These are phyloP conservation scores for Platanus orientalis DNA, from an alignment of 164 flowering plant species.

Conservation along the genomic window DNA sequence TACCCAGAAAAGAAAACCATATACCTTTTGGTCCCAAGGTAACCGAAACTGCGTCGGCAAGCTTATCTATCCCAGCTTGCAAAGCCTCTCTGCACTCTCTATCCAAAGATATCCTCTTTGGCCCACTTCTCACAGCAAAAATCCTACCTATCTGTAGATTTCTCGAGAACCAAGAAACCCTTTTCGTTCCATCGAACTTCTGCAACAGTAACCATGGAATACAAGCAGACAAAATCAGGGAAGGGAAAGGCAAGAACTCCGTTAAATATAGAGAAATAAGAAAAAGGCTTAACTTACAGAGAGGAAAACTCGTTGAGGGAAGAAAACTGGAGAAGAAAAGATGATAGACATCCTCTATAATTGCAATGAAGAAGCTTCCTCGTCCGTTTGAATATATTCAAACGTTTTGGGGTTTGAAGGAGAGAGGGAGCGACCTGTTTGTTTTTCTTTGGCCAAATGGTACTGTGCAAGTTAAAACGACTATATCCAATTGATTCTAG, in stretches of 20 bases:
- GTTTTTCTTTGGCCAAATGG: no score
- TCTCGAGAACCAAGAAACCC: not conserved
- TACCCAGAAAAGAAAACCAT: no score
- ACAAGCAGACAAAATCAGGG: not conserved
- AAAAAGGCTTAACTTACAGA: not conserved
- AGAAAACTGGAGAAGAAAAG: conserved; percentile 4
- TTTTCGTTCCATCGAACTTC: conserved; percentile 8
- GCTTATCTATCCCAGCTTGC: conserved; percentile 79
- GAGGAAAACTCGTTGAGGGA: not conserved
- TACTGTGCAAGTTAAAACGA: no score
- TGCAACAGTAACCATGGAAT: conserved; percentile 1
- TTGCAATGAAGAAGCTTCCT: not conserved
- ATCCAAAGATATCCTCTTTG: conserved; percentile 66
- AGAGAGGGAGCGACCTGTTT: no score
- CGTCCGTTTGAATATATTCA: not conserved
- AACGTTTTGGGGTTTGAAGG: not conserved
- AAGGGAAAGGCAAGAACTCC: not conserved
- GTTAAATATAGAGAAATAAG: not conserved
- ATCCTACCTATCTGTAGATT: conserved; percentile 5
- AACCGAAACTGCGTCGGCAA: no score
- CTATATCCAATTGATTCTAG: no score
- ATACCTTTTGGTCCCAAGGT: no score
- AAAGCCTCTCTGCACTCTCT: conserved; percentile 60
- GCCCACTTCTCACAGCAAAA: conserved; percentile 56
- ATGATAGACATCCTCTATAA: not conserved